Percentiles rank a stretch among this genome's conserved stretches.
Conservation (phyloP, 352 stramenopile species). For the Saprolegnia parasitica region DNA sequence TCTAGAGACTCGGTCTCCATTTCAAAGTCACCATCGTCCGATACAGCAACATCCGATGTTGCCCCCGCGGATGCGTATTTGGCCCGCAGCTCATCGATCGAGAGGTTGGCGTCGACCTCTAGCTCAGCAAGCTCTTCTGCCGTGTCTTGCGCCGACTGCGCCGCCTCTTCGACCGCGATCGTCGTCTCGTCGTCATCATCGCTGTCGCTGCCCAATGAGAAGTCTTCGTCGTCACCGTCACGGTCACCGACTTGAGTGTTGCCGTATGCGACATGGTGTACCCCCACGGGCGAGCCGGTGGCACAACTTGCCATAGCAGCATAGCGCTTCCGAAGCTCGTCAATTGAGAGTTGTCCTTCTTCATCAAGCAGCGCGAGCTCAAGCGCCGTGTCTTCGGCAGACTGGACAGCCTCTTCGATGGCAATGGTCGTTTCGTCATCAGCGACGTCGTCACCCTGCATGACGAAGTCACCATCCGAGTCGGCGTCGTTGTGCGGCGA, state of each 20-base stretch:
- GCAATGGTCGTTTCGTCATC: conserved; percentile 50
- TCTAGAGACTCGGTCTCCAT: conserved; percentile 39
- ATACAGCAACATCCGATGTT: background rate
- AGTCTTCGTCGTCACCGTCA: conserved; percentile 35
- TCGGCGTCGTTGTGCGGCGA: too few relatives aligned
- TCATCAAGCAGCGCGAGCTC: conserved; percentile 63
- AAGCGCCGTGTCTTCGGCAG: conserved; percentile 33
- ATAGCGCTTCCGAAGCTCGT: conserved; percentile 77
- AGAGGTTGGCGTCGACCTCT: conserved; percentile 87
- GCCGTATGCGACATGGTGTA: conserved; percentile 32
- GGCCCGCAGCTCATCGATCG: conserved; percentile 77
- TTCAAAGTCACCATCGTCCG: conserved; percentile 36
- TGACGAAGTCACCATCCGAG: conserved; percentile 35
- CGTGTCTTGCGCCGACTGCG: conserved; percentile 35
- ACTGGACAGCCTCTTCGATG: conserved; percentile 31
- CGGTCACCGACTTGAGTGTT: background rate
- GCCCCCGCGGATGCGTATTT: conserved; percentile 41
- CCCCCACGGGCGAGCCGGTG: conserved; percentile 31
- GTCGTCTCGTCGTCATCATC: conserved; percentile 86
- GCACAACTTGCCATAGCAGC: conserved; percentile 22
- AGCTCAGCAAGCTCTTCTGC: conserved; percentile 83
- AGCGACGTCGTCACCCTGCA: conserved; percentile 24
- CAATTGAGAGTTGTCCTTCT: conserved; percentile 76
- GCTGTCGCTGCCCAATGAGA: conserved; percentile 32
- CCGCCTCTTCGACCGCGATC: conserved; percentile 75